Evolutionary conservation across 768 basidiomycete genomes (phyloP).

Genomic region (Rhodotorula babjevae): DNA sequence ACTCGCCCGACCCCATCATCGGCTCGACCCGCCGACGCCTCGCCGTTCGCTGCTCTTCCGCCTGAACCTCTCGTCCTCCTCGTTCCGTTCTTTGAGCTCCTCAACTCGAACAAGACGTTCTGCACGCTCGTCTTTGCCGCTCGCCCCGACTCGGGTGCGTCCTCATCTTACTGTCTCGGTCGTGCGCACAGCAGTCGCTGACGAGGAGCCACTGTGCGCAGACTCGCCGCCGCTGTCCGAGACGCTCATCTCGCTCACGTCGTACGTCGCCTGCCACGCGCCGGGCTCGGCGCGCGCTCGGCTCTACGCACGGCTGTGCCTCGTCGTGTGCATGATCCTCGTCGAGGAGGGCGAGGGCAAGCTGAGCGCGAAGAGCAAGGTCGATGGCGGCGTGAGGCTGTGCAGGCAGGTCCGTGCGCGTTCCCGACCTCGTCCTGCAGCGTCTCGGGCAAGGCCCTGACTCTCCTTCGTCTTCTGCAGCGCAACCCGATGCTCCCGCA

Average conservation of each 20-base stretch:
- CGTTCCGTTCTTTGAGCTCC: constrained; percentile 39
- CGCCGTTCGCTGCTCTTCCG: constrained; percentile 29
- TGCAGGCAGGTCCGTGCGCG: constrained; percentile 26
- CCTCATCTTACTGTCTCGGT: too few species aligned
- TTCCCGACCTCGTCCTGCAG: not conserved
- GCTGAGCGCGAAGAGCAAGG: not conserved
- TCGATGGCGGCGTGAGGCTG: not conserved
- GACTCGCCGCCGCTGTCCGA: not conserved
- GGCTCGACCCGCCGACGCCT: not conserved
- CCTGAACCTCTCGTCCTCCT: constrained; percentile 23
- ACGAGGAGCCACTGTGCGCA: too few species aligned
- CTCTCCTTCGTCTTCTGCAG: constrained; percentile 1
- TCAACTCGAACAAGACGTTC: constrained; percentile 41
- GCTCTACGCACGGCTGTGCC: constrained; percentile 25
- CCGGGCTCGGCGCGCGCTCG: constrained; percentile 7
- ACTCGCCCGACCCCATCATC: not conserved
- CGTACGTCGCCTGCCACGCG: constrained; percentile 37
- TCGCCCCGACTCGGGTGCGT: not conserved
- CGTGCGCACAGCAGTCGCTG: too few species aligned
- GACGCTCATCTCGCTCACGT: constrained; percentile 36
- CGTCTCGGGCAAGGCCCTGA: too few species aligned
- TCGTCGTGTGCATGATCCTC: constrained; percentile 27
- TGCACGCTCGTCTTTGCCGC: constrained; percentile 13
- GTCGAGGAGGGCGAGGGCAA: constrained; percentile 35
- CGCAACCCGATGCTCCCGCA: constrained; percentile 12